phyloP scores from a whole-genome alignment of 2,329 filamentous ascomycete genomes.

The Rhynchosporium graminicola region DNA sequence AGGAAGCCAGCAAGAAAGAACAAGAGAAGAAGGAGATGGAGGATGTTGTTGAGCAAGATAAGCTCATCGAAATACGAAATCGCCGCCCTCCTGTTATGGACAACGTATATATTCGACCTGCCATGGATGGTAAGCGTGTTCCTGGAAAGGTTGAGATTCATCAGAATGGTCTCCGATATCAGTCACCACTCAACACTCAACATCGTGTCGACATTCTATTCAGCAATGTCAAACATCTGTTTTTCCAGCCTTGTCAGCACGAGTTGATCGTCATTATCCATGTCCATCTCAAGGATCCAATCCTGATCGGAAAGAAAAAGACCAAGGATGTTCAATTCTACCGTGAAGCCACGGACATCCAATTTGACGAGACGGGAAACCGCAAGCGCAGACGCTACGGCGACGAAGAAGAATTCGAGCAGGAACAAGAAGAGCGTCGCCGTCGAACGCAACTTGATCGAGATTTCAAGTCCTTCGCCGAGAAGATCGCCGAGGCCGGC shows the following conservation, averaged over 20 bases:
- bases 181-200: slow-evolving; percentile 76
- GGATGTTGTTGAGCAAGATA: slow-evolving; percentile 98
- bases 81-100: slow-evolving; percentile 87
- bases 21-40: slow-evolving; percentile 99
- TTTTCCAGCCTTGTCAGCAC: slow-evolving; percentile 96
- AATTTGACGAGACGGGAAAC: slow-evolving; percentile 98
- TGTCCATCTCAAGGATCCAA: slow-evolving; percentile 95
- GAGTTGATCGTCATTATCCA: slow-evolving; percentile 98
- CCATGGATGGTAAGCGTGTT: slow-evolving; percentile 94
- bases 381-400: slow-evolving; percentile 95
- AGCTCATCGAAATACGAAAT: slow-evolving; percentile 91
- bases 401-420: slow-evolving; percentile 98
- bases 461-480: slow-evolving; percentile 92
- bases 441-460: slow-evolving; percentile 90
- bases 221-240: slow-evolving; percentile 97
- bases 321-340: slow-evolving; percentile 99
- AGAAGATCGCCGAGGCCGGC: slow-evolving; percentile 95
- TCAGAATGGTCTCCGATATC: slow-evolving; percentile 96
- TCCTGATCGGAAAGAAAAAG: slow-evolving; percentile 97
- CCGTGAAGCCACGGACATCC: slow-evolving; percentile 95
- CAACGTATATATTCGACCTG: slow-evolving; percentile 93
- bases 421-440: slow-evolving; percentile 93
- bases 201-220: slow-evolving; percentile 92
- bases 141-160: slow-evolving; percentile 96
- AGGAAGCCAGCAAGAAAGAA: slow-evolving; percentile 85